These are phyloP conservation scores for Hypocreales sp. DNA, from an alignment of 2,329 filamentous ascomycete genomes.

Conservation along the genomic window DNA sequence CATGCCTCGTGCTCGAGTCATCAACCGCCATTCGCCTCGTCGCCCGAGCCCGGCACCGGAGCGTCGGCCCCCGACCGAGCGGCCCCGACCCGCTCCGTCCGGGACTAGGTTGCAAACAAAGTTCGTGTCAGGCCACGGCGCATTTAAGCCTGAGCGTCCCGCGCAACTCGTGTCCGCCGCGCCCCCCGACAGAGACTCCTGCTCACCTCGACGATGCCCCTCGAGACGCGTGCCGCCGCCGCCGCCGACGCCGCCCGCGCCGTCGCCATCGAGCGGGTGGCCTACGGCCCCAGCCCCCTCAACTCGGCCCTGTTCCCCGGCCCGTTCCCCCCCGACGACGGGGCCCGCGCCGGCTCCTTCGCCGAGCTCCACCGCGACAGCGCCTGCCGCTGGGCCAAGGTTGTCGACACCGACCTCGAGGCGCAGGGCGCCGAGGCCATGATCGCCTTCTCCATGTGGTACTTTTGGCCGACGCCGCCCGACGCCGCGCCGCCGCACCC, in stretches of 20 bases:
- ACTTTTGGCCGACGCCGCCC: conserved; percentile 12
- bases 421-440: conserved; percentile 11
- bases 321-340: conserved; percentile 14
- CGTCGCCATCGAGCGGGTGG: conserved; percentile 19
- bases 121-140: too few species aligned
- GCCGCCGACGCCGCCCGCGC: conserved; percentile 19
- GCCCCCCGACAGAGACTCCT: too few species aligned
- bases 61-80: too few species aligned
- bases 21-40: too few species aligned
- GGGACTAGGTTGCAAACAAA: too few species aligned
- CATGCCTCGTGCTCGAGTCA: too few species aligned
- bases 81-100: too few species aligned
- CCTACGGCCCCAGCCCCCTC: conserved; percentile 18
- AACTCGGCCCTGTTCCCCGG: conserved; percentile 16
- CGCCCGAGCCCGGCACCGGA: too few species aligned
- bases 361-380: conserved; percentile 8
- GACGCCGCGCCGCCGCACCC: conserved; percentile 10
- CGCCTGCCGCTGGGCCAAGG: conserved; percentile 18
- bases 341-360: conserved; percentile 9
- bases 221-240: conserved; percentile 17
- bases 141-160: too few species aligned
- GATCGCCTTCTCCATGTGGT: conserved; percentile 21
- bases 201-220: conserved; percentile 15
- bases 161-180: too few species aligned
- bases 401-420: conserved; percentile 17